Base-by-base conservation (phyloP, 108 stramenopile species). In the Skeletonema costatum region DNA sequence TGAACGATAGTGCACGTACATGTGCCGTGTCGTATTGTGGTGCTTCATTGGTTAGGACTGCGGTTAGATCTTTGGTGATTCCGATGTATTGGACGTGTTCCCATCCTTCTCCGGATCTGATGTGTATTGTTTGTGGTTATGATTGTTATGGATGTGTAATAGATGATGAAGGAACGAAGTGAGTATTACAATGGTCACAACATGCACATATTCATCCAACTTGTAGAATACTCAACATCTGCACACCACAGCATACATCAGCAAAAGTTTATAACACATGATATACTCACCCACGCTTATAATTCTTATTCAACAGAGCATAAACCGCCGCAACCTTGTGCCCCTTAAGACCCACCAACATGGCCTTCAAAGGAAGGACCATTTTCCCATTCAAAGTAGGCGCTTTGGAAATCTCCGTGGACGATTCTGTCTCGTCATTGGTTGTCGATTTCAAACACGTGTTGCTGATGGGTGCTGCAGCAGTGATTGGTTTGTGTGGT, bases 301-400 rank as follows among this genome's bases (percentile, higher is more conserved):
- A 92, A 33, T 81, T 76, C 14, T 84, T 73, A 36, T 87, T 85
- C 46, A 90, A 64, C 6, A 95, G 39, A 33, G 92, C 94, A 79
- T 92, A 95, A 8, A 91, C 90, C 7, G 90, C 94, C 8, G 92
- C 89, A 19, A 91, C 80, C 61, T 81, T 73, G 62, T 88, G 80
- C 12, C 85, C 88, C 60, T 82, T 80, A 36, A 91, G 58, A 21
- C 91, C 91, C 2, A 78, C 83, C 51, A 71, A 13, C 48, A 95
- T 35, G 10, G 91, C 80, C 46, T 85, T 86, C 60, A 80, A 42
- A 0, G 93, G 93, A 41, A 92, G 83, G 5, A 92, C 78, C 4
- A 86, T 72, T 64, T 91, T 91, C 10, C 93, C 93, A 62, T 95
- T 90, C n/a, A 95, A 66, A 10, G 67, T 75, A 25, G 93, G 93